Base-by-base conservation (phyloP, 2,329 filamentous ascomycete species). In the Talaromyces islandicus region DNA sequence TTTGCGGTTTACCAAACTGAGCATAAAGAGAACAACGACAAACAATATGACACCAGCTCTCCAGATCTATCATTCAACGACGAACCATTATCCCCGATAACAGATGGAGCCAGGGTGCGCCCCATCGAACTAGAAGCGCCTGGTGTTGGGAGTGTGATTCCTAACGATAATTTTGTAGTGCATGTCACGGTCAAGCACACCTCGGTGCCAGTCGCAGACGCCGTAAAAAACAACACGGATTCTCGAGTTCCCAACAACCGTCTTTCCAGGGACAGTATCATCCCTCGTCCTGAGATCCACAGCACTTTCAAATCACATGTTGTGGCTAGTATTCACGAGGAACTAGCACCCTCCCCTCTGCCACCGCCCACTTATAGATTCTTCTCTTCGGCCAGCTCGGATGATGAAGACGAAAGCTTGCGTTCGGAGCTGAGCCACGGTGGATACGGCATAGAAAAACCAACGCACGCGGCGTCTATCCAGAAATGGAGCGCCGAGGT, bases 141-240 rank as follows among this genome's bases (percentile, higher is more conserved):
- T n/a, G 72, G 72, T 7, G 53, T 74, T 14, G 71, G 71, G 14
- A 69, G 70, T 35, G 68, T 74, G 32, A 61, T 65, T 14, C 71
- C 71, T 7, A 65, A 66, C 51, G 72, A 75, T 60, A 73, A 75
- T 50, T 74, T 75, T 62, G 65, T 69, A 5, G 51, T 75, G 30
- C 65, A 72, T 54, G 70, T 74, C 5, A 64, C 66, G 50, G 57
- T 63, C 7, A 59, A 62, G 24, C 64, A 67, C 50, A 55, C 38
- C 11, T 51, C 55, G 24, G 41, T 19, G 2, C 41, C 41, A 43
- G 43, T 19, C 10, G 1, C 48, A n/a, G 5, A 52, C 17, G 2
- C 17, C 25, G 11, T 9, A 12, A 21, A 29, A 2, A 25, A 6
- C 48, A 27, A n/a, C 25, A 5, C 24, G 4, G 10, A 4, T 12